These are phyloP conservation scores for Otatea glauca DNA, from an alignment of 176 grass and related monocot genomes.

Conservation along the genomic window DNA sequence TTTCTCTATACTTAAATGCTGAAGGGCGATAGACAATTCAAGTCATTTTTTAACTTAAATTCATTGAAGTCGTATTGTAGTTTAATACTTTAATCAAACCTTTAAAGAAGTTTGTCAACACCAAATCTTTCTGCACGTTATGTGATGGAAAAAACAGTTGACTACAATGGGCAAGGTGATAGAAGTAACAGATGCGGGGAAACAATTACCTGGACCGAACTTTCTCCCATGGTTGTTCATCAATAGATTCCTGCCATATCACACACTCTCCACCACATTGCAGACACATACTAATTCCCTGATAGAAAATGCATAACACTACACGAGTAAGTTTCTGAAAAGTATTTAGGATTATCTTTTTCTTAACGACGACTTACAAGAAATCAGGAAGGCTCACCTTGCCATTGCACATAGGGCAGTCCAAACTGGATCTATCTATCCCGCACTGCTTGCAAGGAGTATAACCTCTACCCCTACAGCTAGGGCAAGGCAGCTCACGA, in stretches of 20 bases:
- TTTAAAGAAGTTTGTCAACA: conserved; percentile 17
- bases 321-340: conserved; percentile 5
- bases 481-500: conserved; percentile 85
- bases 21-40: conserved; percentile 19
- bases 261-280: conserved; percentile 87
- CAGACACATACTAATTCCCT: conserved; percentile 83
- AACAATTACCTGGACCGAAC: conserved; percentile 71
- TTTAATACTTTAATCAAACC: background rate
- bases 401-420: conserved; percentile 81
- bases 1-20: background rate
- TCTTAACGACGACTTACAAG: conserved; percentile 23
- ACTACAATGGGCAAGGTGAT: background rate
- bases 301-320: conserved; percentile 37
- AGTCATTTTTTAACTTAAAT: background rate
- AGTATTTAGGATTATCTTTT: background rate
- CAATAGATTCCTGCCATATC: conserved; percentile 97
- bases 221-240: conserved; percentile 90
- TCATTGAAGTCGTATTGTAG: too few relatives aligned
- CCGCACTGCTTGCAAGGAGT: conserved; percentile 77
- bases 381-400: conserved; percentile 59
- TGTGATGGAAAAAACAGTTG: background rate
- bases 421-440: conserved; percentile 77
- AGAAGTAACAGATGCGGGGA: conserved; percentile 15
- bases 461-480: conserved; percentile 85
- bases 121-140: background rate